phyloP scores from a whole-genome alignment of 2,329 filamentous ascomycete species.

The Lecanoromycetidae sp. region DNA sequence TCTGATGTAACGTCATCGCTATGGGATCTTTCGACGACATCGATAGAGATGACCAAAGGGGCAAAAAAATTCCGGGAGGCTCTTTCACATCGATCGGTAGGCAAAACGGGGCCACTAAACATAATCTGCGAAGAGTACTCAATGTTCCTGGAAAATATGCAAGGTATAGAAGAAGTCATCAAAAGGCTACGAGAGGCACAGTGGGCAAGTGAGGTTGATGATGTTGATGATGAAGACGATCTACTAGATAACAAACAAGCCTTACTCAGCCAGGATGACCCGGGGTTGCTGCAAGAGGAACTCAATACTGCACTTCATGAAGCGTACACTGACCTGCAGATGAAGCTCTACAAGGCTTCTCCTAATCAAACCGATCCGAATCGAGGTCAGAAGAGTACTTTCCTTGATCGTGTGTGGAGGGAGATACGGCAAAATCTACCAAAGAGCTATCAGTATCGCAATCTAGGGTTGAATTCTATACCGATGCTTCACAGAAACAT shows the following conservation, averaged over 20 bases:
- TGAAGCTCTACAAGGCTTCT: background rate
- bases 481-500: conserved; percentile 53
- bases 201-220: conserved; percentile 61
- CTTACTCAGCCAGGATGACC: conserved; percentile 56
- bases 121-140: conserved; percentile 52
- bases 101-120: conserved; percentile 56
- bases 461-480: conserved; percentile 50
- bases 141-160: conserved; percentile 62
- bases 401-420: conserved; percentile 47
- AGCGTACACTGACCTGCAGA: conserved; percentile 32
- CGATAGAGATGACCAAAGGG: conserved; percentile 53
- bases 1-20: conserved; percentile 44
- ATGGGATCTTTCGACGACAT: conserved; percentile 56
- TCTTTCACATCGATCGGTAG: conserved; percentile 58
- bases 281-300: conserved; percentile 45
- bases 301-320: conserved; percentile 42
- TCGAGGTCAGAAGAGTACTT: conserved; percentile 30
- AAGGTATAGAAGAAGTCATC: conserved; percentile 51
- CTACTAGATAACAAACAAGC: conserved; percentile 54
- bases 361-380: background rate
- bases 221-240: conserved; percentile 59
- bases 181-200: conserved; percentile 53
- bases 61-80: conserved; percentile 57
- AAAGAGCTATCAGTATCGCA: conserved; percentile 29
- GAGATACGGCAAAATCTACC: conserved; percentile 60